Evolutionary conservation across 805 yeast genomes (phyloP).

Genomic region (Barnettozyma populi): DNA sequence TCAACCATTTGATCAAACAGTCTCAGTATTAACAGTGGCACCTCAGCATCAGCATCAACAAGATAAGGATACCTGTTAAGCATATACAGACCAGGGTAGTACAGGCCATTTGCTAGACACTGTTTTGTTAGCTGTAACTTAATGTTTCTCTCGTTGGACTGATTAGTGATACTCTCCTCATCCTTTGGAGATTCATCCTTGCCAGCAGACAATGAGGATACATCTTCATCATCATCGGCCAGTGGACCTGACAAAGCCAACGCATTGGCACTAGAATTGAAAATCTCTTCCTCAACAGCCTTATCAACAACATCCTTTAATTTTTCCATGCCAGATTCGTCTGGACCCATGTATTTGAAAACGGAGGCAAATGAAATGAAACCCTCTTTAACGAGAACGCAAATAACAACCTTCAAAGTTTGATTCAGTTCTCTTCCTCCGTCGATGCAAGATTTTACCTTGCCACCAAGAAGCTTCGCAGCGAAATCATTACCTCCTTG

Average conservation of each 20-base stretch:
- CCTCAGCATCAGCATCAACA: conserved; percentile 45
- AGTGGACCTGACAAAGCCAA: conserved; percentile 86
- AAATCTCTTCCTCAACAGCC: conserved; percentile 49
- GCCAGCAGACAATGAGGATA: conserved; percentile 3
- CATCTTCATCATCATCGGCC: conserved; percentile 60
- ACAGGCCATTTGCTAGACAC: conserved; percentile 53
- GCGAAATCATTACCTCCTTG: conserved; percentile 53
- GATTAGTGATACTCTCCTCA: not conserved
- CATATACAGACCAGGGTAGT: conserved; percentile 55
- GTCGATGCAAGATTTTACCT: conserved; percentile 28
- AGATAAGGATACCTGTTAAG: conserved; percentile 59
- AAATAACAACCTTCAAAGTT: conserved; percentile 40
- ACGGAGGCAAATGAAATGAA: conserved; percentile 59
- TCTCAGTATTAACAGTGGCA: conserved; percentile 43
- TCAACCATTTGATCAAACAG: conserved; percentile 43
- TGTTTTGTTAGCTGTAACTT: conserved; percentile 46
- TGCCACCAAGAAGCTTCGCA: conserved; percentile 48
- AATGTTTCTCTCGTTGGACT: conserved; percentile 19
- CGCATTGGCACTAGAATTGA: conserved; percentile 66
- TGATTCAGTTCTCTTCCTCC: conserved; percentile 34
- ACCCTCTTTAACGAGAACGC: conserved; percentile 58
- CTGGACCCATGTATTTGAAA: conserved; percentile 52
- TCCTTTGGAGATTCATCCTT: conserved; percentile 2
- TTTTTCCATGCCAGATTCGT: conserved; percentile 38
- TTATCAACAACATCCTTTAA: conserved; percentile 41